phyloP scores from a whole-genome alignment of 2,329 filamentous ascomycete genomes.

The Fonsecaea erecta region DNA sequence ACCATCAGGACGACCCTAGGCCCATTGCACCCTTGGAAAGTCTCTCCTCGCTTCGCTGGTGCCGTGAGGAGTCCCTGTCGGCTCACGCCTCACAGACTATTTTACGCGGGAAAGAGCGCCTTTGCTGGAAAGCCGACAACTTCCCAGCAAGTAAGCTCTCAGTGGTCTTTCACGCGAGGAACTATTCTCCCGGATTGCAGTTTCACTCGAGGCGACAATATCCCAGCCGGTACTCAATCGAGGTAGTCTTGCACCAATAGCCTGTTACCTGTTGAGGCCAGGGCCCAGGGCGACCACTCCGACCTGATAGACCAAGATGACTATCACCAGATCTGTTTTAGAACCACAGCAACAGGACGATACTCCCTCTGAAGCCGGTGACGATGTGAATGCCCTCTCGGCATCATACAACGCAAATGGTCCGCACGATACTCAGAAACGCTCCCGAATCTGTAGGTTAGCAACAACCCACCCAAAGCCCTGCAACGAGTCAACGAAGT shows the following conservation, averaged over 20 bases:
- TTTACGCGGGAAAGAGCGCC: too few relatives aligned
- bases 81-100: too few relatives aligned
- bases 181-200: constrained; percentile 9
- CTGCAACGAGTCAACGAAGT: constrained; percentile 11
- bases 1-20: too few relatives aligned
- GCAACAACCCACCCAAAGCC: constrained; percentile 4
- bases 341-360: background rate
- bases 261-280: background rate
- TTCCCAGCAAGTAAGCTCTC: too few relatives aligned
- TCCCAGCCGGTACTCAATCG: background rate
- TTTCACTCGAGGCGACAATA: background rate
- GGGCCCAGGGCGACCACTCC: background rate
- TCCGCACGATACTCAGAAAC: constrained; percentile 23
- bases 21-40: too few relatives aligned
- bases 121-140: too few relatives aligned
- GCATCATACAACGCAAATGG: constrained; percentile 23
- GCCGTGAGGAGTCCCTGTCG: too few relatives aligned
- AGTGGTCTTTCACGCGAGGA: constrained; percentile 15
- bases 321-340: background rate
- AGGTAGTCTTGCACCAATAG: background rate
- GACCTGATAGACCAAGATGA: background rate
- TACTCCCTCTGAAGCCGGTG: constrained; percentile 14
- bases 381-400: constrained; percentile 24
- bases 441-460: constrained; percentile 19
- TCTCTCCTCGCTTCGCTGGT: too few relatives aligned